Evolutionary conservation across 2,329 filamentous ascomycete species (phyloP).

Genomic region (Herpotrichia juniperi): DNA sequence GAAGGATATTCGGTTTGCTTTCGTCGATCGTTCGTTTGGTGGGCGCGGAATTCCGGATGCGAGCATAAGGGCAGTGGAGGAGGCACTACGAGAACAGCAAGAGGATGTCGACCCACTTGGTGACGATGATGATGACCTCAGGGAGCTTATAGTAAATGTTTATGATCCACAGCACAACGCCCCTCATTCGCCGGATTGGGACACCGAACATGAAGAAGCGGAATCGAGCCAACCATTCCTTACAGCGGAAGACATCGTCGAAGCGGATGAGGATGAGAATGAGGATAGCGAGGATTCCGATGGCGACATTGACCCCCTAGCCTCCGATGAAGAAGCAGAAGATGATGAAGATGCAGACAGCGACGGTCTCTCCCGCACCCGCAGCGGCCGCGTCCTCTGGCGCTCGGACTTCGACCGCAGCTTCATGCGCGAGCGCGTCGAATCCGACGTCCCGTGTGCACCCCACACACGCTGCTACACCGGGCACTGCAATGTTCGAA

Average conservation of each 20-base stretch:
- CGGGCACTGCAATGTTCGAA: conserved; percentile 71
- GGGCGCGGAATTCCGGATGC: conserved; percentile 57
- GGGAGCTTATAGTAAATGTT: too few relatives aligned
- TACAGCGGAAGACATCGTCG: conserved; percentile 28
- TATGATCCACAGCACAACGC: too few relatives aligned
- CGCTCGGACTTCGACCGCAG: conserved; percentile 57
- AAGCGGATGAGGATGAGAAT: conserved; percentile 29
- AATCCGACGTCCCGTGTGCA: conserved; percentile 60
- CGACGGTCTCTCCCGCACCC: conserved; percentile 41
- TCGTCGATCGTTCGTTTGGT: conserved; percentile 67
- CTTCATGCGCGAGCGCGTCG: conserved; percentile 57
- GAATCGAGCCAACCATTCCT: not conserved
- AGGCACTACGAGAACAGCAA: conserved; percentile 44
- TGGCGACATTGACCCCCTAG: conserved; percentile 30
- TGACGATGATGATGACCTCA: conserved; percentile 55
- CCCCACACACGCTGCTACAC: conserved; percentile 63
- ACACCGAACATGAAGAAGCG: conserved; percentile 9
- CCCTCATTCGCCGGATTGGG: conserved; percentile 8
- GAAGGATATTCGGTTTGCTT: conserved; percentile 61
- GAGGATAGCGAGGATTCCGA: conserved; percentile 43
- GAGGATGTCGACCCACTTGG: conserved; percentile 56
- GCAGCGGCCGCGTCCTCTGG: conserved; percentile 51
- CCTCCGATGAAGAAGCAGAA: conserved; percentile 33
- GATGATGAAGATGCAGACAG: conserved; percentile 39
- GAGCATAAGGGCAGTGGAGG: conserved; percentile 50